Percentiles rank a stretch among this genome's conserved stretches.
Conservation (phyloP, 2,329 filamentous ascomycete species). For the Monilinia fructicola region DNA sequence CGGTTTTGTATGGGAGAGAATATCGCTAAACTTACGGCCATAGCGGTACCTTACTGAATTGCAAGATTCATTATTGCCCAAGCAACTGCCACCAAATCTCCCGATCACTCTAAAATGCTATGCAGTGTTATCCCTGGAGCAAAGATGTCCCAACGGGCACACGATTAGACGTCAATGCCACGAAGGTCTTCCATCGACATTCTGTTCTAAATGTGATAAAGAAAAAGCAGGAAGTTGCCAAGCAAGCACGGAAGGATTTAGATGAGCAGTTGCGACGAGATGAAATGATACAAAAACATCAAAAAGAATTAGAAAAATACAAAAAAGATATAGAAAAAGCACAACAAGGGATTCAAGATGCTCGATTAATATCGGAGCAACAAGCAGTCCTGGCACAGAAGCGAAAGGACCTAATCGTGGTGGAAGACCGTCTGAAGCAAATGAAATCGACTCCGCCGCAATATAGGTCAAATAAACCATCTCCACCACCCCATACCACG, state of each 20-base stretch:
- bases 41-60: conserved; percentile 53
- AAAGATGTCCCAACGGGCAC: conserved; percentile 55
- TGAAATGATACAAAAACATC: conserved; percentile 28
- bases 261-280: conserved; percentile 31
- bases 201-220: conserved; percentile 53
- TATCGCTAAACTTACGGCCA: conserved; percentile 23
- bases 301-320: conserved; percentile 29
- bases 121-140: conserved; percentile 47
- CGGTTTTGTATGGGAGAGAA: not conserved
- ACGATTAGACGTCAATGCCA: conserved; percentile 50
- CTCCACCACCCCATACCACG: not conserved
- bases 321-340: conserved; percentile 34
- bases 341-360: conserved; percentile 45
- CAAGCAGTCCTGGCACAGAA: conserved; percentile 48
- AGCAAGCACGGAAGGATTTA: conserved; percentile 42
- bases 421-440: conserved; percentile 41
- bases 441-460: not conserved
- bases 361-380: conserved; percentile 48
- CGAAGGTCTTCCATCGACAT: conserved; percentile 29
- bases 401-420: conserved; percentile 46
- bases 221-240: conserved; percentile 49
- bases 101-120: conserved; percentile 54
- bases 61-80: conserved; percentile 59
- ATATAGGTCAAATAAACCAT: not conserved
- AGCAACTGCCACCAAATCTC: conserved; percentile 60